phyloP scores from a whole-genome alignment of 169 alveolate species.

The Plasmodium vivax region DNA sequence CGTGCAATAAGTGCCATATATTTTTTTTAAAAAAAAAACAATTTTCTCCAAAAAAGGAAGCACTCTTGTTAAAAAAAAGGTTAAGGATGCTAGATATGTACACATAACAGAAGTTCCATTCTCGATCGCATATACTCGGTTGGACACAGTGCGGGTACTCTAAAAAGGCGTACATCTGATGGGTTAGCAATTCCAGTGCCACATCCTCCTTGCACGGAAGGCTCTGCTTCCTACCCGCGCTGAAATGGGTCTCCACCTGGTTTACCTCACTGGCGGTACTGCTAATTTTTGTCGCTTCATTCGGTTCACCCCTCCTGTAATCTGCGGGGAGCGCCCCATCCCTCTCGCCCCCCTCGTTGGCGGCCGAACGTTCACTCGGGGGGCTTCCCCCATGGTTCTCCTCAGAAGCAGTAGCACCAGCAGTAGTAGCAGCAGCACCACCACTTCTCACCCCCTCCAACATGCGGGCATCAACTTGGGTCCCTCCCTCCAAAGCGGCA shows the following conservation, averaged over 20 bases:
- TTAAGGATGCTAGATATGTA: constrained; percentile 25
- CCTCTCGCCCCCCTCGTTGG: background rate
- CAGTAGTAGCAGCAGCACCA: background rate
- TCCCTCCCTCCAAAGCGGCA: background rate
- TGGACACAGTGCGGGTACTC: constrained; percentile 59
- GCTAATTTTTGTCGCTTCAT: background rate
- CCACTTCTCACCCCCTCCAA: background rate
- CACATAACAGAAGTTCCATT: constrained; percentile 18
- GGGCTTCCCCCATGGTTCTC: background rate
- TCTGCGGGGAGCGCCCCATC: background rate
- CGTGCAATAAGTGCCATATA: constrained; percentile 54
- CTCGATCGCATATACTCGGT: constrained; percentile 6
- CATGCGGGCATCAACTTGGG: background rate
- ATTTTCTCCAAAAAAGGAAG: constrained; percentile 26
- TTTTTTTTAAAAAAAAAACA: constrained; percentile 57
- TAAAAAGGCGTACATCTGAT: constrained; percentile 44
- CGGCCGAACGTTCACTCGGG: background rate
- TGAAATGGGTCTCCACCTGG: background rate
- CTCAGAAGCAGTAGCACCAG: background rate
- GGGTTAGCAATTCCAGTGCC: constrained; percentile 19
- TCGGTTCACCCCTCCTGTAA: background rate
- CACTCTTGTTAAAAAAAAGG: constrained; percentile 37
- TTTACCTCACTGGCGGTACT: background rate
- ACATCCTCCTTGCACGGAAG: constrained; percentile 8
- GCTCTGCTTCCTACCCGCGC: background rate